Percentiles rank a stretch among this genome's conserved stretches.
Conservation (phyloP, 1,284 basidiomycete genomes). For the Trichosporon sp. region DNA sequence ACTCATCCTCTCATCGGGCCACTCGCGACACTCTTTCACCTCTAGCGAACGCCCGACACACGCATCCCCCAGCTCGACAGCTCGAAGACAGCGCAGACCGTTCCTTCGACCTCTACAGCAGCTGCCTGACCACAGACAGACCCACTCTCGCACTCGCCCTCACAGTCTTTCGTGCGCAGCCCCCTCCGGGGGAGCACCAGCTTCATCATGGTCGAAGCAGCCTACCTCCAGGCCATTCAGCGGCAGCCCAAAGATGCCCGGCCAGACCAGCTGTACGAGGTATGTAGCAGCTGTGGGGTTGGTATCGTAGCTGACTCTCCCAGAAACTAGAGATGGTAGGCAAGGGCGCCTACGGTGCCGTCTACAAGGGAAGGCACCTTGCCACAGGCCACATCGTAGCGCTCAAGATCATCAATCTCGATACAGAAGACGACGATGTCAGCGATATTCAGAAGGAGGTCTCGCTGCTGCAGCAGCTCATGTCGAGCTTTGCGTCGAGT, state of each 20-base stretch:
- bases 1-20: neutral
- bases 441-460: conserved; percentile 96
- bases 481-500: conserved; percentile 48
- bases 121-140: neutral
- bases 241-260: conserved; percentile 40
- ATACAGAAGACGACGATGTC: conserved; percentile 94
- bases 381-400: conserved; percentile 81
- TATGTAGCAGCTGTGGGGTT: conserved; percentile 6
- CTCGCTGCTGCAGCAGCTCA: conserved; percentile 78
- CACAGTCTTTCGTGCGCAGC: neutral
- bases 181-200: conserved; percentile 13
- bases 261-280: conserved; percentile 41
- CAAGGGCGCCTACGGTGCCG: conserved; percentile 92
- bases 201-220: conserved; percentile 25
- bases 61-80: neutral
- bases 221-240: conserved; percentile 35
- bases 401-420: conserved; percentile 97
- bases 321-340: conserved; percentile 71
- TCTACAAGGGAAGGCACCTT: conserved; percentile 86
- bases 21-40: too few species aligned
- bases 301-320: conserved; percentile 11
- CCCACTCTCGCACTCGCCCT: neutral
- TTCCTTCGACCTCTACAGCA: neutral
- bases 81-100: neutral
- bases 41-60: neutral